Conservation (phyloP, 2,329 filamentous ascomycete species). For the Botrytis elliptica region DNA sequence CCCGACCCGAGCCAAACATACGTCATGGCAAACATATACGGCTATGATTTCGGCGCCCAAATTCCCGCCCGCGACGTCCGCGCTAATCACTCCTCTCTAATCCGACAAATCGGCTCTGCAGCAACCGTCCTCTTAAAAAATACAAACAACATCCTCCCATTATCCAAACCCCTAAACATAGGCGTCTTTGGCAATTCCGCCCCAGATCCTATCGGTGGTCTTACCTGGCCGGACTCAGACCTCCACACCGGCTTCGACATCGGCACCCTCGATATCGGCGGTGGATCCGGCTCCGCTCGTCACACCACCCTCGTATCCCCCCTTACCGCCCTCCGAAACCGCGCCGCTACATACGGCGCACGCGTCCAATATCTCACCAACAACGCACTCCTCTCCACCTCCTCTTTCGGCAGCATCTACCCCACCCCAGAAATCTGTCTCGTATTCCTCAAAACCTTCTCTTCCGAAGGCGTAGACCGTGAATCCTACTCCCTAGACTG, state of each 20-base stretch:
- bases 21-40: constrained; percentile 48
- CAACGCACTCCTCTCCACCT: constrained; percentile 21
- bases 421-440: constrained; percentile 10
- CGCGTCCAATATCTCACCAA: constrained; percentile 26
- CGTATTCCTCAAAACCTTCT: constrained; percentile 59
- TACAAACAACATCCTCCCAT: constrained; percentile 58
- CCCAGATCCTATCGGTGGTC: constrained; percentile 53
- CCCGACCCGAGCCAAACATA: constrained; percentile 43
- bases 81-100: constrained; percentile 40
- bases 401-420: constrained; percentile 5
- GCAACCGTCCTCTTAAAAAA: constrained; percentile 65
- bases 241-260: constrained; percentile 16
- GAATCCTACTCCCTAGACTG: constrained; percentile 51
- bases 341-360: constrained; percentile 19
- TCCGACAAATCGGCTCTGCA: constrained; percentile 51
- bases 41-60: constrained; percentile 37
- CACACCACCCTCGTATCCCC: constrained; percentile 61
- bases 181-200: constrained; percentile 55
- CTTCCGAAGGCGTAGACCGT: constrained; percentile 68
- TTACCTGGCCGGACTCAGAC: background rate
- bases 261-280: constrained; percentile 30
- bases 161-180: constrained; percentile 47
- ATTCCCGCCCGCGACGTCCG: constrained; percentile 64
- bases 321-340: constrained; percentile 51
- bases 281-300: constrained; percentile 46